Evolutionary conservation across 768 basidiomycete genomes (phyloP).

Genomic region (Boletus fagicola): DNA sequence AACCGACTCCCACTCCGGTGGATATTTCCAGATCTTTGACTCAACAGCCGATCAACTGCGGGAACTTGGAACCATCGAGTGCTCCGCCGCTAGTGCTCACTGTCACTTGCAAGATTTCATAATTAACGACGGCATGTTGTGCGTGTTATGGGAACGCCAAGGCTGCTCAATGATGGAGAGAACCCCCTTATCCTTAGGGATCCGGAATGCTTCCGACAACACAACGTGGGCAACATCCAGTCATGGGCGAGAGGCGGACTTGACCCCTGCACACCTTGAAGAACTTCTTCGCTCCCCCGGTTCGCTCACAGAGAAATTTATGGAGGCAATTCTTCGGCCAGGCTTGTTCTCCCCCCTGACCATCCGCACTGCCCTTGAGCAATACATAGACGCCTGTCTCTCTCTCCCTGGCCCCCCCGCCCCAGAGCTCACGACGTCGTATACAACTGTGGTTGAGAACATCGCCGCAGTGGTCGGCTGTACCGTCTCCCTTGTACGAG

Average conservation of each 20-base stretch:
- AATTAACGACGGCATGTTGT: slow-evolving; percentile 49
- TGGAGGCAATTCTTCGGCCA: slow-evolving; percentile 80
- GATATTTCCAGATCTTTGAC: slow-evolving; percentile 71
- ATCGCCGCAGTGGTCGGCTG: slow-evolving; percentile 86
- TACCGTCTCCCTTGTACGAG: slow-evolving; percentile 69
- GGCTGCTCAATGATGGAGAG: slow-evolving; percentile 70
- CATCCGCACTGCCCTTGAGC: slow-evolving; percentile 76
- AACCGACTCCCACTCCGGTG: slow-evolving; percentile 63
- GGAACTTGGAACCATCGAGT: slow-evolving; percentile 57
- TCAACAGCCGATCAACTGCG: slow-evolving; percentile 57
- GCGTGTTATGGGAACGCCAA: slow-evolving; percentile 79
- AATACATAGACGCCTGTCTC: slow-evolving; percentile 73
- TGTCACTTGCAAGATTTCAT: slow-evolving; percentile 81
- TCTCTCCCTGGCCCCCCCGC: slow-evolving; percentile 58
- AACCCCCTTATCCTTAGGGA: slow-evolving; percentile 44
- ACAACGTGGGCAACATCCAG: slow-evolving; percentile 53
- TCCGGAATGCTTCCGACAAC: slow-evolving; percentile 28
- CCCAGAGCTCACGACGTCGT: slow-evolving; percentile 57
- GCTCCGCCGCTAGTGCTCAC: slow-evolving; percentile 57
- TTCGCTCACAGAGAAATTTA: slow-evolving; percentile 75
- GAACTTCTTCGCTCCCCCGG: slow-evolving; percentile 70
- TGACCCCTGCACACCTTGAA: slow-evolving; percentile 86
- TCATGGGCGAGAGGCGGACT: slow-evolving; percentile 69
- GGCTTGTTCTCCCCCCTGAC: slow-evolving; percentile 85
- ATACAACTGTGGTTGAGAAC: slow-evolving; percentile 67